These are phyloP conservation scores for Mortierella sp. DNA, from an alignment of 371 early-diverging fungal genomes.

Conservation along the genomic window DNA sequence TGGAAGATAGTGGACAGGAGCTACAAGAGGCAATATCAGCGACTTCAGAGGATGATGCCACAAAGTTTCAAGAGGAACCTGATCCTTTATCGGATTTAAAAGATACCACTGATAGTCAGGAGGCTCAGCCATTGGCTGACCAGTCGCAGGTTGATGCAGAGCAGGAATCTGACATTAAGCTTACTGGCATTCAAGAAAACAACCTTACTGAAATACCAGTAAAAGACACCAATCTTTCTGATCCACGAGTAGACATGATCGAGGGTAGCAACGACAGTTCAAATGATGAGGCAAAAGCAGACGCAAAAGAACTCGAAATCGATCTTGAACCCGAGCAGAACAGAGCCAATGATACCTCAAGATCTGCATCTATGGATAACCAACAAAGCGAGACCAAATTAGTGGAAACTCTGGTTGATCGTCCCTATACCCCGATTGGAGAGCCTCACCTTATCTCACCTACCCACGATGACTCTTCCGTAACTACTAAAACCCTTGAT, in stretches of 20 bases:
- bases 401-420: background rate
- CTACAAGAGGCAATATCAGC: too few relatives aligned
- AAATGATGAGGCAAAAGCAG: background rate
- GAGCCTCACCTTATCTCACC: background rate
- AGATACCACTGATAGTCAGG: background rate
- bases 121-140: background rate
- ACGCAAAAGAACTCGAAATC: background rate
- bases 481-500: background rate
- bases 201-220: background rate
- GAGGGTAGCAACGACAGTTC: background rate
- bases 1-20: background rate
- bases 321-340: background rate
- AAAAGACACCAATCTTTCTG: background rate
- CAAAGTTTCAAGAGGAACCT: background rate
- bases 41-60: background rate
- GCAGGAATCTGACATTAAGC: background rate
- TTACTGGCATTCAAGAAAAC: background rate
- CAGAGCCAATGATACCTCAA: background rate
- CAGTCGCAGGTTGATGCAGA: background rate
- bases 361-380: background rate
- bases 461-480: background rate
- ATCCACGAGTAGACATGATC: background rate
- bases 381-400: background rate
- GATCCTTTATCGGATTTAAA: background rate
- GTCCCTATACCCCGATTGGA: slow-evolving; percentile 22